These are phyloP conservation scores for Hypoxylon sp. DNA, from an alignment of 2,329 filamentous ascomycete genomes.

Conservation along the genomic window DNA sequence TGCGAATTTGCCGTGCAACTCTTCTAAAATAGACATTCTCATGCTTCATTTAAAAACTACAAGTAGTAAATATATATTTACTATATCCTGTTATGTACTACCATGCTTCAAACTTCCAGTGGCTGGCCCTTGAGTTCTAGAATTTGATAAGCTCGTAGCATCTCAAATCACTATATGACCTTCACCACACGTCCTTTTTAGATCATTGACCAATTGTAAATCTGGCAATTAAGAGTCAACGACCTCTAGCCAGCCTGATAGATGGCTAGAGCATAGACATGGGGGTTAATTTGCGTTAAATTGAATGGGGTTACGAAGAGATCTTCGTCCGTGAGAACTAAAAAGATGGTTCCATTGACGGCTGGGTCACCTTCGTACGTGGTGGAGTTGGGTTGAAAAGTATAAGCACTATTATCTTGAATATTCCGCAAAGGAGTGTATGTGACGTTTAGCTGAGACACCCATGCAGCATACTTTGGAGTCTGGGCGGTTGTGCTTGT, in stretches of 20 bases:
- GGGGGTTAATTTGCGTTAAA: conserved; percentile 75
- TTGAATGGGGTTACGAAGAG: conserved; percentile 80
- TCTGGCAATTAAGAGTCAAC: too few species aligned
- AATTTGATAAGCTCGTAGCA: too few species aligned
- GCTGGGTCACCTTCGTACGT: conserved; percentile 74
- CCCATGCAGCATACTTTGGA: conserved; percentile 78
- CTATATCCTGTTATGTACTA: too few species aligned
- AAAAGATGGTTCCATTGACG: conserved; percentile 81
- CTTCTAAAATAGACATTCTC: conserved; percentile 37
- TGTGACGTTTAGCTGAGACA: conserved; percentile 78
- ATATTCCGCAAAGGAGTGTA: conserved; percentile 68
- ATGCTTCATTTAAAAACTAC: too few species aligned
- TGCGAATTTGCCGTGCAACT: conserved; percentile 38
- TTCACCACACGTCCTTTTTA: too few species aligned
- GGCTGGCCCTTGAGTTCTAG: too few species aligned
- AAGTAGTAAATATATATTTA: too few species aligned
- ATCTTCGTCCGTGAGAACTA: conserved; percentile 76
- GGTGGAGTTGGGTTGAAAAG: conserved; percentile 75
- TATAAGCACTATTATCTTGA: conserved; percentile 66
- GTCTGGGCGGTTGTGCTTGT: conserved; percentile 66
- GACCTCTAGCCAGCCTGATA: conserved; percentile 83
- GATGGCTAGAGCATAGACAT: conserved; percentile 76
- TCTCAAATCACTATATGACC: too few species aligned
- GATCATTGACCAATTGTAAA: too few species aligned
- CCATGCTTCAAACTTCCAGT: too few species aligned